These are phyloP conservation scores for Parietaria judaica DNA, from an alignment of 306 rosid species.

Conservation along the genomic window DNA sequence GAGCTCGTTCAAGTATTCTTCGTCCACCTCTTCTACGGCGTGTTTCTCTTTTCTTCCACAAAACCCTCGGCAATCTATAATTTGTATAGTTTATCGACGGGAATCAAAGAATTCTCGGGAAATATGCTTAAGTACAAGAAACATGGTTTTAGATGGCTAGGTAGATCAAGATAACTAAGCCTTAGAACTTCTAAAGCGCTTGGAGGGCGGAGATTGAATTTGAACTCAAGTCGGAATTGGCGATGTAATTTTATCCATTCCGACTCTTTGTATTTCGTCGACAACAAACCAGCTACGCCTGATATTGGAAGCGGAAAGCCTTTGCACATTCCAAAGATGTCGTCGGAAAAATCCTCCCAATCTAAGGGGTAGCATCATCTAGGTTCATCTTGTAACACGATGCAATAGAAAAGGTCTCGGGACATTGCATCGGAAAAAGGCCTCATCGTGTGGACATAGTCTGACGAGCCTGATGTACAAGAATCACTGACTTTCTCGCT, in stretches of 20 bases:
- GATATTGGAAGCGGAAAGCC: constrained; percentile 15
- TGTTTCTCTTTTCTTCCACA: background rate
- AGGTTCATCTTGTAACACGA: background rate
- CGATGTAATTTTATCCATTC: constrained; percentile 9
- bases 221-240: background rate
- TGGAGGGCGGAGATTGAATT: background rate
- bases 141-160: background rate
- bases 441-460: background rate
- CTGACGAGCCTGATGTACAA: background rate
- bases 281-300: constrained; percentile 12
- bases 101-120: background rate
- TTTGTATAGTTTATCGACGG: background rate
- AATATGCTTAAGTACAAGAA: background rate
- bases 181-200: background rate
- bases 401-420: constrained; percentile 9
- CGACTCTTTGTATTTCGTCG: background rate
- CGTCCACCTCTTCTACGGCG: background rate
- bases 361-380: background rate
- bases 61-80: background rate
- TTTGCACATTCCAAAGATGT: constrained; percentile 4
- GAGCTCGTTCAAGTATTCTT: background rate
- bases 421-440: constrained; percentile 6
- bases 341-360: constrained; percentile 1
- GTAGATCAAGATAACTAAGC: background rate
- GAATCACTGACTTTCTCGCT: background rate